Percentiles rank a stretch among this genome's conserved stretches.
phyloP scores from a whole-genome alignment of 176 grass and related monocot species.

The Panicum miliaceum region DNA sequence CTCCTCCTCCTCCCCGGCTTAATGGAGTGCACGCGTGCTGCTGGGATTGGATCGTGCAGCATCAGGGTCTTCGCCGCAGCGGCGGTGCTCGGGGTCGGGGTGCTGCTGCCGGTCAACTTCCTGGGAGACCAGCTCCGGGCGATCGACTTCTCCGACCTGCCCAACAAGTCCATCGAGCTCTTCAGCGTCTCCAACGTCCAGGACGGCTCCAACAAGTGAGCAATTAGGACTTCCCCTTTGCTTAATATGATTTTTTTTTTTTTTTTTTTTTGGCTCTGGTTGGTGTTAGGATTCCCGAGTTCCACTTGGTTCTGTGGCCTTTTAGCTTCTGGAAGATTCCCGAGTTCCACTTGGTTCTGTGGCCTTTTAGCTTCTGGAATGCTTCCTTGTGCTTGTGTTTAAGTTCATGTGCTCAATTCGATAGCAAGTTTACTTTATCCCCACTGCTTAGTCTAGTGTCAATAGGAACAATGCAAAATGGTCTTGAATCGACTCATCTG shows the following conservation, averaged over 20 bases:
- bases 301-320: background rate
- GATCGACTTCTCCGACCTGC: slow-evolving; percentile 82
- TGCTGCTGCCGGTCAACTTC: slow-evolving; percentile 88
- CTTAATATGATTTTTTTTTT: too few species aligned
- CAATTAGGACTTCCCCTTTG: background rate
- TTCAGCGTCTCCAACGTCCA: slow-evolving; percentile 97
- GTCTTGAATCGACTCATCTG: background rate
- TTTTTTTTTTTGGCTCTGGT: background rate
- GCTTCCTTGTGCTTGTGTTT: background rate
- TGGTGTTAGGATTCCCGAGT: background rate
- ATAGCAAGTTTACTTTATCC: background rate
- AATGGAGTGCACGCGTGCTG: background rate
- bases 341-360: background rate
- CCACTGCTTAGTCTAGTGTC: background rate
- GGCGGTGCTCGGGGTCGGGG: slow-evolving; percentile 63
- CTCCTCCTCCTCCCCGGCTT: background rate
- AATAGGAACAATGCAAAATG: too few species aligned
- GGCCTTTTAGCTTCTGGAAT: background rate
- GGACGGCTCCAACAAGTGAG: slow-evolving; percentile 80
- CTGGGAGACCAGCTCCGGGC: slow-evolving; percentile 69
- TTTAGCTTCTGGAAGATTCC: background rate
- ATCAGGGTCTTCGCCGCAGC: slow-evolving; percentile 78
- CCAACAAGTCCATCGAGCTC: slow-evolving; percentile 79
- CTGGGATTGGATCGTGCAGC: slow-evolving; percentile 50
- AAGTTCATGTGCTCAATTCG: background rate